Conservation (phyloP, 352 stramenopile species). For the Pythium dissotocum region DNA sequence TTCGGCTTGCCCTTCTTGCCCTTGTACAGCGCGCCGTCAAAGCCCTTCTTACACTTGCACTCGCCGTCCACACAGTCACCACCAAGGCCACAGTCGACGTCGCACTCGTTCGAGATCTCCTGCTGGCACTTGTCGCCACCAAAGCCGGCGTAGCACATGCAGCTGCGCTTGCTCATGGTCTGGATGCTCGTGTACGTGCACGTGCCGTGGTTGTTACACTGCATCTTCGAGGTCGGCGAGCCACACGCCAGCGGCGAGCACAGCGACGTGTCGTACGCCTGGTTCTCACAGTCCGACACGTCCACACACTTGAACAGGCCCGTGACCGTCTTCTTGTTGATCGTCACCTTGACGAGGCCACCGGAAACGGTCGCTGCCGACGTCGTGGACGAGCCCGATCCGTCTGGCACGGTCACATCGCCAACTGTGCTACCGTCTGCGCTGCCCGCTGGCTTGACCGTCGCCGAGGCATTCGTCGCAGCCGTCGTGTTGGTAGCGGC, state of each 20-base stretch:
- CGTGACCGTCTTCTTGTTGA: conserved; percentile 51
- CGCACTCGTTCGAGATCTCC: conserved; percentile 41
- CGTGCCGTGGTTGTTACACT: conserved; percentile 49
- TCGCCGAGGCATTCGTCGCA: neutral
- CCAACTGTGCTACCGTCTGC: conserved; percentile 10
- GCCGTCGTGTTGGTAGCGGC: conserved; percentile 20
- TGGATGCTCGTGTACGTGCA: conserved; percentile 41
- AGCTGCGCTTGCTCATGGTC: conserved; percentile 34
- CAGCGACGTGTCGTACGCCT: conserved; percentile 37
- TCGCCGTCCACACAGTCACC: conserved; percentile 44
- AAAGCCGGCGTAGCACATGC: conserved; percentile 44
- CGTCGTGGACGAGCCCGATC: conserved; percentile 19
- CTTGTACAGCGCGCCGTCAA: conserved; percentile 46
- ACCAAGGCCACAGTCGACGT: conserved; percentile 53
- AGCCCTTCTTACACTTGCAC: conserved; percentile 50
- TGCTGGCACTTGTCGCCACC: conserved; percentile 47
- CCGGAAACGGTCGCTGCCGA: conserved; percentile 29
- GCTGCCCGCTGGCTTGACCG: conserved; percentile 3
- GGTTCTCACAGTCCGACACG: conserved; percentile 41
- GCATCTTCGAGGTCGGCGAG: conserved; percentile 21
- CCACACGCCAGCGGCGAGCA: conserved; percentile 41
- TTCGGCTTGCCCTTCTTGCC: conserved; percentile 48
- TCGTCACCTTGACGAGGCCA: conserved; percentile 52
- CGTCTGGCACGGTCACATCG: conserved; percentile 19
- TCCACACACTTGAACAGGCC: conserved; percentile 51